A percentile compares a stretch with the other conserved stretches of the same genome.
These are phyloP conservation scores for Turnera subulata DNA, from an alignment of 345 rosid species.

Conservation along the genomic window DNA sequence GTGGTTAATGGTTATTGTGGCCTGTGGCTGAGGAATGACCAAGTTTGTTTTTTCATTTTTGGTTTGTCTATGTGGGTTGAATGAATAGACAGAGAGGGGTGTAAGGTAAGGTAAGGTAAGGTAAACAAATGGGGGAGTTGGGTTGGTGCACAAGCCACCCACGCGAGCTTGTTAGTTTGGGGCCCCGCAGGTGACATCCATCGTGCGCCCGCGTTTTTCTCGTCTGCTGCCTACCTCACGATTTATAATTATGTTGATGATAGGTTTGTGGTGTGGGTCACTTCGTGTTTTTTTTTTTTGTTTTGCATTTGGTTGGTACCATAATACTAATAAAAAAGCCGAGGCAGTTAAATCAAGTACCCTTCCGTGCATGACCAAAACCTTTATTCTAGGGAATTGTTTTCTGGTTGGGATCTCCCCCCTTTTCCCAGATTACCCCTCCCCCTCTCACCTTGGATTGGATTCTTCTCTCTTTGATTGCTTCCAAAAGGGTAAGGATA, in stretches of 20 bases:
- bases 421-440: constrained; percentile 14
- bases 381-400: constrained; percentile 29
- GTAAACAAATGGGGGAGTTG: constrained; percentile 23
- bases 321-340: not conserved
- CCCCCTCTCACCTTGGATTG: no score
- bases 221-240: not conserved
- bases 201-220: constrained; percentile 17
- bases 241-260: no score
- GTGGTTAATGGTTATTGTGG: no score
- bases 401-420: not conserved
- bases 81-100: not conserved
- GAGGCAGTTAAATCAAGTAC: constrained; percentile 35
- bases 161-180: constrained; percentile 22
- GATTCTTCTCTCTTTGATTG: not conserved
- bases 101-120: constrained; percentile 24
- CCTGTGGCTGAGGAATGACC: no score
- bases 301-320: not conserved
- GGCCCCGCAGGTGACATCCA: constrained; percentile 17
- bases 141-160: constrained; percentile 23
- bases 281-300: not conserved
- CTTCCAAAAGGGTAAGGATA: not conserved
- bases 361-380: constrained; percentile 32
- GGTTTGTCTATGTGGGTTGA: no score
- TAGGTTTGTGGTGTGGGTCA: not conserved
- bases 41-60: no score